Evolutionary conservation across 2,329 filamentous ascomycete genomes (phyloP).

Genomic region (Chrysoporthe deuterocubensis): DNA sequence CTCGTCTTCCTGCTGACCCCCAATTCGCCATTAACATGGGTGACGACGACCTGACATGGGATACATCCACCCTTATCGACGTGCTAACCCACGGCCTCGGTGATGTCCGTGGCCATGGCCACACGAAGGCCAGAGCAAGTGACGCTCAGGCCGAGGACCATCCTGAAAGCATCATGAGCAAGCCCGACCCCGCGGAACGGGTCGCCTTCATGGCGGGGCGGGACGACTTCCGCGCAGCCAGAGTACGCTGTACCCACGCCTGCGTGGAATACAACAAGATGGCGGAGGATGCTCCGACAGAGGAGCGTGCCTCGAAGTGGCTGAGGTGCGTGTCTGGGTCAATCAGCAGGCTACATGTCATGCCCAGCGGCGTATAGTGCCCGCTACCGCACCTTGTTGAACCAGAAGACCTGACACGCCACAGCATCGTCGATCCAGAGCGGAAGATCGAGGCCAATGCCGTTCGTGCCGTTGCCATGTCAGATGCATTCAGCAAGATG

Average conservation of each 20-base stretch:
- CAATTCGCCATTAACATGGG: constrained; percentile 2
- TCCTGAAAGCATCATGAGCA: background rate
- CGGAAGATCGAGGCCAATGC: constrained; percentile 22
- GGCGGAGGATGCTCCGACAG: constrained; percentile 36
- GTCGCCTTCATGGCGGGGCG: constrained; percentile 37
- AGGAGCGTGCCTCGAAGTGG: constrained; percentile 34
- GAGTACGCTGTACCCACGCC: constrained; percentile 35
- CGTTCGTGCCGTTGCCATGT: constrained; percentile 35
- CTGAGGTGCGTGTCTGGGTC: constrained; percentile 32
- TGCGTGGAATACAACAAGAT: constrained; percentile 38
- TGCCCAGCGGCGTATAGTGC: background rate
- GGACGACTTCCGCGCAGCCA: constrained; percentile 36
- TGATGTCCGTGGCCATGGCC: background rate
- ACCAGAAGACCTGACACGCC: background rate
- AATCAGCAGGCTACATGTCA: background rate
- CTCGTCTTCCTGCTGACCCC: background rate
- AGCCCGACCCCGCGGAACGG: constrained; percentile 14
- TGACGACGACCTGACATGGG: constrained; percentile 6
- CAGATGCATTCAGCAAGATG: constrained; percentile 11
- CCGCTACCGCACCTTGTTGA: background rate
- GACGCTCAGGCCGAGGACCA: background rate
- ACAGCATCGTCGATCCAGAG: constrained; percentile 36
- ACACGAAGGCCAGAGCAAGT: background rate
- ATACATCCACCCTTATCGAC: constrained; percentile 10
- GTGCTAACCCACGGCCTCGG: background rate